Evolutionary conservation across 495 filamentous ascomycete species (phyloP), one percentile per base, ranked within the genome.

Genomic region (Lasiosphaeria miniovina): DNA sequence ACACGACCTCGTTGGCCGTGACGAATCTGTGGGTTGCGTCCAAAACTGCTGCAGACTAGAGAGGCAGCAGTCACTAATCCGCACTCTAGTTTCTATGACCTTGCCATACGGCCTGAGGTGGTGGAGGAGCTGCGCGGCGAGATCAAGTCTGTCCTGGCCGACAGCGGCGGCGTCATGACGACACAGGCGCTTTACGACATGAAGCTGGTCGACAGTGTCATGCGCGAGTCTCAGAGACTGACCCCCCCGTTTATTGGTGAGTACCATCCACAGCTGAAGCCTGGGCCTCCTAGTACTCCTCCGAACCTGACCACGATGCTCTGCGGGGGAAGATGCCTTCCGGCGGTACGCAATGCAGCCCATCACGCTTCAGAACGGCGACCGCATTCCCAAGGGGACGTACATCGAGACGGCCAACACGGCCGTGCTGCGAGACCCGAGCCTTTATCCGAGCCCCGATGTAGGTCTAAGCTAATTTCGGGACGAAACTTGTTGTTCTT

Each of bases 81-180:
- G 12, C 32, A 12, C 49, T 33, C 78, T 17, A 65, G 76, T 14
- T 64, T 80, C 59, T 79, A 72, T 57, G 77, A 80, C 52, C 60
- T 81, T 45, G 66, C 65, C 6, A 65, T 67, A 10, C 65, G 76
- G 31, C 75, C 71, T 2, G 72, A 79, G 35, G 68, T 70, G 65
- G 72, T 78, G 14, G 46, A 55, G 31, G 58, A 70, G 4, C 68
- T 77, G 17, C 32, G 73, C n/a, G 55, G 54, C 4, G 64, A 74
- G 51, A 71, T 84, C 32, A 31, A 41, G 4, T n/a, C 54, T 0
- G 60, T 66, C 3, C 60, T 72, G 0, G 54, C 51, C 0, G 64
- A 52, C 14, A 45, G 61, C 31, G 75, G 75, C 52, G 75, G 70
- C 0, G 43, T 17, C 17, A 57, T 56, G 52, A 51, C 14, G 11